These are phyloP conservation scores for Pleurotus tuoliensis DNA, from an alignment of 768 basidiomycete species.

Conservation along the genomic window DNA sequence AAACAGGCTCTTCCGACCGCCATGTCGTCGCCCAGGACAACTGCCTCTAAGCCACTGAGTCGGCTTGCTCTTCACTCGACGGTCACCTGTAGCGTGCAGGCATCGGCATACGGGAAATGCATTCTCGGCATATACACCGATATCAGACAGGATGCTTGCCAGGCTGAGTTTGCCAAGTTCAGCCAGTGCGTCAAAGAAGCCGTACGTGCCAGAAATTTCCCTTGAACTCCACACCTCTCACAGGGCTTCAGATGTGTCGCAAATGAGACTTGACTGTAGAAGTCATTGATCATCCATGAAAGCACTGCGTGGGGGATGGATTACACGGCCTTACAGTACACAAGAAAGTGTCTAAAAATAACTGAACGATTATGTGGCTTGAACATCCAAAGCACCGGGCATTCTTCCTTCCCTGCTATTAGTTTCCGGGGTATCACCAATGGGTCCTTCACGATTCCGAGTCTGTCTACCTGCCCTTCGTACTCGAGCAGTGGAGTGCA, in stretches of 20 bases:
- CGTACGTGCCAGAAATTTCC: slow-evolving; percentile 41
- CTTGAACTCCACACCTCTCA: too few relatives aligned
- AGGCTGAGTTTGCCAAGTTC: slow-evolving; percentile 80
- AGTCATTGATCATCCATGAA: too few relatives aligned
- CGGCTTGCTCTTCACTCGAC: slow-evolving; percentile 71
- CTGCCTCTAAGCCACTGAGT: slow-evolving; percentile 46
- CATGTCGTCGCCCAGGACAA: slow-evolving; percentile 16
- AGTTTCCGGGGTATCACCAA: background rate
- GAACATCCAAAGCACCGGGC: slow-evolving; percentile 3
- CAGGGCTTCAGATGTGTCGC: slow-evolving; percentile 35
- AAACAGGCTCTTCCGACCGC: background rate
- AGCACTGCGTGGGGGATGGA: background rate
- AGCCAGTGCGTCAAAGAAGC: slow-evolving; percentile 75
- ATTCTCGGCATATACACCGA: slow-evolving; percentile 81
- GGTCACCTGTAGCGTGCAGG: slow-evolving; percentile 67
- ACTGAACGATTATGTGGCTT: background rate
- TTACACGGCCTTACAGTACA: background rate
- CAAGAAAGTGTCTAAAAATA: background rate
- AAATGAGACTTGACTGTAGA: background rate
- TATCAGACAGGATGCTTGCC: slow-evolving; percentile 79
- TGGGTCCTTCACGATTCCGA: slow-evolving; percentile 2
- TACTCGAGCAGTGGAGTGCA: slow-evolving; percentile 43
- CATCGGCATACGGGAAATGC: slow-evolving; percentile 84
- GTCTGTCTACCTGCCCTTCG: slow-evolving; percentile 15
- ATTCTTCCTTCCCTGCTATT: slow-evolving; percentile 2